Percentiles rank a stretch among this genome's conserved stretches.
These are phyloP conservation scores for Aspergillus funiculosus DNA, from an alignment of 495 filamentous ascomycete species.

Conservation along the genomic window DNA sequence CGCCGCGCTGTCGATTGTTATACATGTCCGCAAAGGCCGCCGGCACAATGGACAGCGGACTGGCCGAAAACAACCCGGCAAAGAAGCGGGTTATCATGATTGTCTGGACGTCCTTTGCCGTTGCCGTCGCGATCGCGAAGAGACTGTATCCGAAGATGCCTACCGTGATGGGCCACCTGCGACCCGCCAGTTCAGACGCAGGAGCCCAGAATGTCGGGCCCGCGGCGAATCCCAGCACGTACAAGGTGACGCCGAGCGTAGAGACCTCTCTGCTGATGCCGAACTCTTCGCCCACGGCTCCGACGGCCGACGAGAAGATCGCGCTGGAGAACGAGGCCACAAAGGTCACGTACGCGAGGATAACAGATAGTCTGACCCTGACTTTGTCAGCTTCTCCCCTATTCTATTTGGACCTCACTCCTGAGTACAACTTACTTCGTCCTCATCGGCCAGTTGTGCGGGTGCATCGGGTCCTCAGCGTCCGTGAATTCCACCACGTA, in stretches of 20 bases:
- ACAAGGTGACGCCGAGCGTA: conserved; percentile 49
- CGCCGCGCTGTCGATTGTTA: conserved; percentile 41
- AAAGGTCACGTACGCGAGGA: conserved; percentile 48
- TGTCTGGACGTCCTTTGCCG: conserved; percentile 53
- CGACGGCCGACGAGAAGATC: conserved; percentile 48
- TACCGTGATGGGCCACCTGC: conserved; percentile 47
- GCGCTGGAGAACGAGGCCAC: conserved; percentile 47
- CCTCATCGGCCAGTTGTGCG: conserved; percentile 44
- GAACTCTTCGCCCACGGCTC: conserved; percentile 36
- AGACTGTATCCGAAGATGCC: conserved; percentile 48
- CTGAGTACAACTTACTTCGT: conserved; percentile 16
- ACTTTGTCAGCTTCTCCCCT: neutral
- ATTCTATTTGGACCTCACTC: neutral
- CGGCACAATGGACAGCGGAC: conserved; percentile 40
- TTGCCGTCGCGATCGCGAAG: conserved; percentile 50
- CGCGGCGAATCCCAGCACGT: conserved; percentile 48
- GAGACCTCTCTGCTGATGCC: conserved; percentile 46
- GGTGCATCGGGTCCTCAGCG: conserved; percentile 45
- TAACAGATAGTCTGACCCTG: conserved; percentile 20
- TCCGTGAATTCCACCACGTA: conserved; percentile 52
- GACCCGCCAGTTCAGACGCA: conserved; percentile 69
- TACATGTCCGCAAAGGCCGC: conserved; percentile 48
- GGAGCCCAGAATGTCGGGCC: conserved; percentile 58
- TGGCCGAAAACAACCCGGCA: conserved; percentile 40
- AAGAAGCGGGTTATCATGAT: conserved; percentile 49